Conservation (phyloP, 139 green algal species). For the Tetraselmis striata region DNA sequence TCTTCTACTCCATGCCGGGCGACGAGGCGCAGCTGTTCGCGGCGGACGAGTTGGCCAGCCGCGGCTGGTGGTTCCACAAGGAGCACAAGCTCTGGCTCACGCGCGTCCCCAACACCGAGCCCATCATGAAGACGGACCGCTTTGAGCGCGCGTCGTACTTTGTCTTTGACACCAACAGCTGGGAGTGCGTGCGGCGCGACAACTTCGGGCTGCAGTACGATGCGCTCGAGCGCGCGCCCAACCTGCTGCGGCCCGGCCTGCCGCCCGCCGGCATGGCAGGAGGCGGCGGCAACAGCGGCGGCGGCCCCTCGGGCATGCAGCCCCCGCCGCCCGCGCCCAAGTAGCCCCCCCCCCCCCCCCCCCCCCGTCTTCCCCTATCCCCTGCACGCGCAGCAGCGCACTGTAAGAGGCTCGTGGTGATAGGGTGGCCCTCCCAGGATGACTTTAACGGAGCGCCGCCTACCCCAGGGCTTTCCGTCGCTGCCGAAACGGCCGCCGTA, state of each 20-base stretch:
- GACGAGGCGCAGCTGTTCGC: constrained; percentile 87
- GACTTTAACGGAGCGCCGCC: no score
- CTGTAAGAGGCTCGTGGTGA: no score
- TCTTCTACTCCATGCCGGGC: constrained; percentile 84
- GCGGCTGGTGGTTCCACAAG: constrained; percentile 86
- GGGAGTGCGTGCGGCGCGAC: constrained; percentile 75
- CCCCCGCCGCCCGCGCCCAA: not conserved
- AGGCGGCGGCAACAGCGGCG: no score
- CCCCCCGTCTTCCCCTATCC: no score
- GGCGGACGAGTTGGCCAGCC: constrained; percentile 84
- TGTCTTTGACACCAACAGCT: constrained; percentile 84
- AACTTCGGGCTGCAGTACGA: constrained; percentile 60
- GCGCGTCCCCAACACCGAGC: constrained; percentile 63
- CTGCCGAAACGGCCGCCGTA: no score
- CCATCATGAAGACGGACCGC: constrained; percentile 67
- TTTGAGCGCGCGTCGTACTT: constrained; percentile 86
- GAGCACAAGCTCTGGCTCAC: constrained; percentile 79
- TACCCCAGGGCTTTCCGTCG: no score
- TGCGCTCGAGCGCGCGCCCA: constrained; percentile 52
- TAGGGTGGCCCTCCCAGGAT: no score
- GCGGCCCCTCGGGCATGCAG: not conserved
- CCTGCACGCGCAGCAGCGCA: no score
- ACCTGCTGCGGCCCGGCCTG: constrained; percentile 28
- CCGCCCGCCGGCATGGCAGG: no score
- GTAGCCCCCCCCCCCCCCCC: not conserved